A percentile compares a stretch with the other conserved stretches of the same genome.
Evolutionary conservation across 2,329 filamentous ascomycete species (phyloP).

Genomic region (Ophiocordyceps robertsii): DNA sequence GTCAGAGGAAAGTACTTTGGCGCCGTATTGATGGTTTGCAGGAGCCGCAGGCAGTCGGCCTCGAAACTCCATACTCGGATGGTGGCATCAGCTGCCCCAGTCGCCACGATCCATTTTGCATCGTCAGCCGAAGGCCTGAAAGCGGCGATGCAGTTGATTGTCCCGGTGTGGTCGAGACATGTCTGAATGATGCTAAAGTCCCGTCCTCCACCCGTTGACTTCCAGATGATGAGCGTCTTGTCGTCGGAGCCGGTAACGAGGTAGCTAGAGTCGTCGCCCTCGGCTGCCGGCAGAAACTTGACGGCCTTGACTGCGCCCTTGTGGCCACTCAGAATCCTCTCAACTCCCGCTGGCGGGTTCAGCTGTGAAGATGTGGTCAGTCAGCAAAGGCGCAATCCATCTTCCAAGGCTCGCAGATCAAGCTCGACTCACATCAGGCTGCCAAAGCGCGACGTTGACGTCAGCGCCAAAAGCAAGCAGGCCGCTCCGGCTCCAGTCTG

Average conservation of each 20-base stretch:
- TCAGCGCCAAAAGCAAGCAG: constrained; percentile 81
- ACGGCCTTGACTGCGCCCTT: constrained; percentile 70
- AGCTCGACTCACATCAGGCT: constrained; percentile 49
- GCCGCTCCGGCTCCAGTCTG: constrained; percentile 70
- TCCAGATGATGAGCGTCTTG: constrained; percentile 64
- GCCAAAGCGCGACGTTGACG: constrained; percentile 80
- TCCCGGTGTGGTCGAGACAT: constrained; percentile 50
- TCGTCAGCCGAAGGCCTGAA: constrained; percentile 15
- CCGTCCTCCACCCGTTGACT: constrained; percentile 12
- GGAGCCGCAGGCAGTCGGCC: constrained; percentile 31
- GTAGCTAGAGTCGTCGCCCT: constrained; percentile 33
- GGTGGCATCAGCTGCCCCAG: constrained; percentile 69
- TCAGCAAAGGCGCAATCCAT: too few species aligned
- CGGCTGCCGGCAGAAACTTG: constrained; percentile 51
- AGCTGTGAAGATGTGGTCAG: constrained; percentile 14
- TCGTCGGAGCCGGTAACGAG: constrained; percentile 76
- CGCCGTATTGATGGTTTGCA: constrained; percentile 58
- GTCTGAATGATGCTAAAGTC: constrained; percentile 35
- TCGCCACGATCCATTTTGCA: constrained; percentile 45
- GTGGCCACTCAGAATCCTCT: constrained; percentile 59
- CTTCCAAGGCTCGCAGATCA: neutral
- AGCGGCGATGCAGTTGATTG: constrained; percentile 56
- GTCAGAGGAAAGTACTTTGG: constrained; percentile 76
- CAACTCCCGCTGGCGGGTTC: constrained; percentile 40
- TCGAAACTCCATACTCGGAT: constrained; percentile 56